Conservation (phyloP, 352 stramenopile species). For the Globisporangium acanthophoron region DNA sequence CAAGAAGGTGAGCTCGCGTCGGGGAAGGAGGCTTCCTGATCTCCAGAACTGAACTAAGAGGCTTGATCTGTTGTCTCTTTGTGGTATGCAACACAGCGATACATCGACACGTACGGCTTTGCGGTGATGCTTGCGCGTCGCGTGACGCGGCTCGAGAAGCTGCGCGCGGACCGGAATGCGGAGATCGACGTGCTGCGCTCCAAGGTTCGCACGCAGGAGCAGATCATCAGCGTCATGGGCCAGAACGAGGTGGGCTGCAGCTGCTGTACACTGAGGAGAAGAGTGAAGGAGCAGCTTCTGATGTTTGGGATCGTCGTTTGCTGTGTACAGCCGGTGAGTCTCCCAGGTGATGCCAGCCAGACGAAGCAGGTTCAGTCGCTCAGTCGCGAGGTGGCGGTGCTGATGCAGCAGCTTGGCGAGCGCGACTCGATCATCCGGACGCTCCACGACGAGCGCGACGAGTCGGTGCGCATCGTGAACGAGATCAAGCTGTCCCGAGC, state of each 20-base stretch:
- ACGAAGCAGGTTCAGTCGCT: conserved; percentile 51
- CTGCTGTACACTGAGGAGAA: too few relatives aligned
- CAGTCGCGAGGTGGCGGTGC: conserved; percentile 44
- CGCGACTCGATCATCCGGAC: conserved; percentile 52
- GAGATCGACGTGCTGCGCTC: conserved; percentile 43
- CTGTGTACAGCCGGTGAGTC: conserved; percentile 8
- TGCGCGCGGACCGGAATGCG: conserved; percentile 25
- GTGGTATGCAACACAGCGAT: conserved; percentile 39
- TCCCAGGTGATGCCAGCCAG: conserved; percentile 30
- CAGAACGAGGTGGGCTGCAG: conserved; percentile 28
- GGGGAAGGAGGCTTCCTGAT: neutral
- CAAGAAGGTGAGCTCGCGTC: conserved; percentile 45
- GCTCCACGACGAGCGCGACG: conserved; percentile 45
- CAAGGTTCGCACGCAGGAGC: conserved; percentile 44
- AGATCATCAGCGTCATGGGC: conserved; percentile 47
- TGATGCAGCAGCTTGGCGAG: conserved; percentile 54
- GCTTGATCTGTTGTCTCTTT: neutral
- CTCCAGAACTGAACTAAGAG: neutral
- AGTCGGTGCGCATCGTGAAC: conserved; percentile 33
- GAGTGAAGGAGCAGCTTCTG: neutral
- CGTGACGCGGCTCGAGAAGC: conserved; percentile 37
- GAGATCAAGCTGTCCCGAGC: conserved; percentile 33
- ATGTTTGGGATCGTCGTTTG: neutral
- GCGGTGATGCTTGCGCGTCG: conserved; percentile 41
- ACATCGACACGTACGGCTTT: conserved; percentile 65